phyloP scores from a whole-genome alignment of 208 protist species.

The Crithidia fasciculata region DNA sequence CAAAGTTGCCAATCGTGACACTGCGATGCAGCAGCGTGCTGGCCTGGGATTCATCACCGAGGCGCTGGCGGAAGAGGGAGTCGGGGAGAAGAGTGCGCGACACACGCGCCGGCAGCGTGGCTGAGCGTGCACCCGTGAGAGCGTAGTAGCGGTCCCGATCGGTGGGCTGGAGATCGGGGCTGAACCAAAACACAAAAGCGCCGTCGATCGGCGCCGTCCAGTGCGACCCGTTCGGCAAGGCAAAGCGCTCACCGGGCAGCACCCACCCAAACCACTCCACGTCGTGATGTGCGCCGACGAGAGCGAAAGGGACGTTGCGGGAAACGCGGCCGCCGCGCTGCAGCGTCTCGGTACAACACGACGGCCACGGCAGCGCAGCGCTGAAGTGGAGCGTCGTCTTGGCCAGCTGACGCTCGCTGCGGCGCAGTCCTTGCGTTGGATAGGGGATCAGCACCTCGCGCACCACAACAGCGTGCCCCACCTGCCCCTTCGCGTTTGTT shows the following conservation, averaged over 20 bases:
- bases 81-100: slow-evolving; percentile 56
- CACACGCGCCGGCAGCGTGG: slow-evolving; percentile 53
- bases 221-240: slow-evolving; percentile 45
- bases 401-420: slow-evolving; percentile 41
- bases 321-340: slow-evolving; percentile 59
- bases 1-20: slow-evolving; percentile 1
- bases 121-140: slow-evolving; percentile 53
- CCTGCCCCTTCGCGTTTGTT: slow-evolving; percentile 8
- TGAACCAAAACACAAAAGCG: slow-evolving; percentile 86
- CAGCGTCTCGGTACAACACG: slow-evolving; percentile 65
- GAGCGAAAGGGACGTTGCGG: slow-evolving; percentile 52
- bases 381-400: slow-evolving; percentile 57
- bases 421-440: slow-evolving; percentile 48
- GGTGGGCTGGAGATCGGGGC: slow-evolving; percentile 57
- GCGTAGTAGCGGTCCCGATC: slow-evolving; percentile 81
- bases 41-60: slow-evolving; percentile 23
- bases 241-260: slow-evolving; percentile 66
- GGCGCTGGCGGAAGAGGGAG: slow-evolving; percentile 53
- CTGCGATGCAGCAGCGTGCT: slow-evolving; percentile 14
- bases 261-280: slow-evolving; percentile 82
- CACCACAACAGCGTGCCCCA: slow-evolving; percentile 26
- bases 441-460: slow-evolving; percentile 73
- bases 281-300: slow-evolving; percentile 44
- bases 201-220: slow-evolving; percentile 66
- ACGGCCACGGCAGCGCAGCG: slow-evolving; percentile 74